Evolutionary conservation across 2,329 filamentous ascomycete genomes (phyloP).

Genomic region (Diaporthe sp.): DNA sequence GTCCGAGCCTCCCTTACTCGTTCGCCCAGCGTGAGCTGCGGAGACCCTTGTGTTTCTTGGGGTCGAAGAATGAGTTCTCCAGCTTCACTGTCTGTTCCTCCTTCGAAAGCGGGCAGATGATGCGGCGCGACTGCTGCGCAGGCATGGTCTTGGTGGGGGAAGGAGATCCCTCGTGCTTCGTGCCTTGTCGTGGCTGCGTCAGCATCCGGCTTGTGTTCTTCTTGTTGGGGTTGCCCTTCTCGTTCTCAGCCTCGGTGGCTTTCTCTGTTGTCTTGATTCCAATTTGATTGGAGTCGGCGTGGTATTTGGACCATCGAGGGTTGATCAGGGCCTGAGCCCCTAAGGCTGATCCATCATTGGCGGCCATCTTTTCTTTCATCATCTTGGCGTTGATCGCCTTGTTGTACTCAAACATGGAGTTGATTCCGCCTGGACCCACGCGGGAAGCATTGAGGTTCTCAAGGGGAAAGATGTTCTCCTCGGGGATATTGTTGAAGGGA

Average conservation of each 20-base stretch:
- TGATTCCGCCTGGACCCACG: background rate
- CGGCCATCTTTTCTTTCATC: too few species aligned
- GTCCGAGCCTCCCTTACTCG: background rate
- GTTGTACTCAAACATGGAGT: background rate
- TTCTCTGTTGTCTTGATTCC: too few species aligned
- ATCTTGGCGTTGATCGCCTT: background rate
- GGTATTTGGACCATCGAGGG: background rate
- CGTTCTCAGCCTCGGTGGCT: too few species aligned
- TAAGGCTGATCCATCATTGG: too few species aligned
- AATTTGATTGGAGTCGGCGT: background rate
- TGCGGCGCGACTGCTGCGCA: background rate
- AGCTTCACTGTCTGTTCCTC: background rate
- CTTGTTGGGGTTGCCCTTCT: background rate
- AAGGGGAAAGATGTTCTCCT: background rate
- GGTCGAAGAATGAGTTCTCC: background rate
- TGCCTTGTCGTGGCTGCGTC: too few species aligned
- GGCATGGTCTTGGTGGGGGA: background rate
- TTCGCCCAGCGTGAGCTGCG: background rate
- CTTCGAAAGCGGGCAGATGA: background rate
- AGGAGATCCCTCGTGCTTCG: too few species aligned
- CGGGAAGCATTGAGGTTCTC: background rate
- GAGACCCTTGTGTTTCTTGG: background rate
- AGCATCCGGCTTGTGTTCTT: background rate
- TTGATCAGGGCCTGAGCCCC: background rate
- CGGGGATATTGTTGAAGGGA: too few species aligned